phyloP scores from a whole-genome alignment of 169 alveolate genomes.

The Plasmodium chabaudi region DNA sequence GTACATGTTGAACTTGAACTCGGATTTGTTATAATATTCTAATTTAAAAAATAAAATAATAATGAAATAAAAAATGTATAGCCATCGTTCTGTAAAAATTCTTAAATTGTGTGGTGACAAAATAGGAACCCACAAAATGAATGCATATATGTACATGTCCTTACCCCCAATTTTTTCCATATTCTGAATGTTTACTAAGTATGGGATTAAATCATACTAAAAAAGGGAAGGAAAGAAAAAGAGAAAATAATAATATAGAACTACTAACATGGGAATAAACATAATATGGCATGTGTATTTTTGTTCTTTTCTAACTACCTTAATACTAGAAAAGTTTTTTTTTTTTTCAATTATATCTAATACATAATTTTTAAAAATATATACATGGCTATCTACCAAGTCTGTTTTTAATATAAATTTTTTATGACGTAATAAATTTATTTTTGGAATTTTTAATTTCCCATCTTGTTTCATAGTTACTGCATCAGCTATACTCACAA shows the following conservation, averaged over 20 bases:
- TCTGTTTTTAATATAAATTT: conserved; percentile 59
- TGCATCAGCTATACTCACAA: conserved; percentile 56
- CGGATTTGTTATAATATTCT: conserved; percentile 29
- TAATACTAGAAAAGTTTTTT: conserved; percentile 33
- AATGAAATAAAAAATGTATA: background rate
- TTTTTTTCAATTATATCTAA: conserved; percentile 49
- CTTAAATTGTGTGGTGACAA: background rate
- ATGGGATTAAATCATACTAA: conserved; percentile 66
- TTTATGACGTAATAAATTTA: conserved; percentile 32
- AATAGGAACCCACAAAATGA: too few relatives aligned
- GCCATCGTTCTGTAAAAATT: too few relatives aligned
- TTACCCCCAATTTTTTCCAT: conserved; percentile 41
- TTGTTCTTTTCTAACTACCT: conserved; percentile 9
- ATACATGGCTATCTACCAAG: conserved; percentile 57
- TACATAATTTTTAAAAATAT: conserved; percentile 58
- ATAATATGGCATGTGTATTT: background rate
- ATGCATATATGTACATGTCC: background rate
- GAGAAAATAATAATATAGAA: background rate
- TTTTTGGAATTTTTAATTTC: conserved; percentile 47
- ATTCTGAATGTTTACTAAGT: conserved; percentile 55
- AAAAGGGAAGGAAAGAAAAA: background rate
- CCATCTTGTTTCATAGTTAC: conserved; percentile 68
- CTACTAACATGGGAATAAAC: background rate
- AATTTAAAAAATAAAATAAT: background rate
- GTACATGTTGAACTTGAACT: conserved; percentile 54